phyloP scores from a whole-genome alignment of 2,329 filamentous ascomycete species.

The Thelonectria blattea region DNA sequence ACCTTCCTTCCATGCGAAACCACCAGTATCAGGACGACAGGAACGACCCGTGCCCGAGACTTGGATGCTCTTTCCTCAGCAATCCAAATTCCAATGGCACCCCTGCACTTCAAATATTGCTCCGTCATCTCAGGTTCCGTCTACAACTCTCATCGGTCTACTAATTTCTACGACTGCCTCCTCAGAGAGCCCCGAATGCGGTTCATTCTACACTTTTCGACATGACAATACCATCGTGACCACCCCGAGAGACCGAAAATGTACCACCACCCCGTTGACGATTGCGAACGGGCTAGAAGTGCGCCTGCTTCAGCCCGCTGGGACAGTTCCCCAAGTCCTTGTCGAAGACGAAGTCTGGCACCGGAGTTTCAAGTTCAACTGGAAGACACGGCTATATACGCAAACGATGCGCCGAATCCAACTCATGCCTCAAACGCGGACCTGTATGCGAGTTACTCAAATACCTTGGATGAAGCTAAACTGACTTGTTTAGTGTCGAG shows the following conservation, averaged over 20 bases:
- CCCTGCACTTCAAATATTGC: no score
- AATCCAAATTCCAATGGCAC: no score
- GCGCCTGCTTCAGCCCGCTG: background rate
- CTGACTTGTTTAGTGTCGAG: slow-evolving; percentile 25
- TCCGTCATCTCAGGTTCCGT: no score
- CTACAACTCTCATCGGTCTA: no score
- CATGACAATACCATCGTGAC: background rate
- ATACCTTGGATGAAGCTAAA: background rate
- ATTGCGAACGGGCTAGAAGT: slow-evolving; percentile 7
- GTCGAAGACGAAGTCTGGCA: slow-evolving; percentile 1
- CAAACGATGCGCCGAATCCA: slow-evolving; percentile 3
- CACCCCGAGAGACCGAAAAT: background rate
- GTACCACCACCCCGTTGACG: background rate
- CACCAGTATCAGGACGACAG: background rate
- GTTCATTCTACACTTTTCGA: background rate
- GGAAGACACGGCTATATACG: background rate
- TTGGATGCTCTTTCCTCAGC: no score
- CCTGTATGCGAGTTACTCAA: slow-evolving; percentile 19
- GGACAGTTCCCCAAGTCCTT: background rate
- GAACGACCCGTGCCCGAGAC: no score
- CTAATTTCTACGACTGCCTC: background rate
- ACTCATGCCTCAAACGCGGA: slow-evolving; percentile 27
- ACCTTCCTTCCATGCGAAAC: background rate
- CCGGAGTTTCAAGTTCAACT: background rate
- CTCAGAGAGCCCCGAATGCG: background rate